phyloP scores from a whole-genome alignment of 164 flowering plant genomes.

The Kalanchoe fedtschenkoi region DNA sequence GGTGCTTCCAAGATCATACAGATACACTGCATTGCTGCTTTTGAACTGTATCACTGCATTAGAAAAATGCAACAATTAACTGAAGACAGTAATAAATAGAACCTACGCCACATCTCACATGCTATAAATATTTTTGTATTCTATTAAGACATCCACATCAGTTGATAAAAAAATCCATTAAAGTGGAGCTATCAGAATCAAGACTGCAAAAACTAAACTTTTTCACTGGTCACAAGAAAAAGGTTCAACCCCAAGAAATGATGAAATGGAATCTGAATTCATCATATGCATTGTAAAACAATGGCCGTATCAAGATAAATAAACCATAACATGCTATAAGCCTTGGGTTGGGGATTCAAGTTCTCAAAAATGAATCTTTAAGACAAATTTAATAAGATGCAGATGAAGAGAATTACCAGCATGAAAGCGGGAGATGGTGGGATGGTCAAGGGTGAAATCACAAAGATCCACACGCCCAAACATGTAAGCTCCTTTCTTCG shows the following conservation, averaged over 20 bases:
- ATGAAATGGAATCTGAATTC: too few species aligned
- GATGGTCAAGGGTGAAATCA: slow-evolving; percentile 89
- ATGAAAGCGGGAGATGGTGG: slow-evolving; percentile 89
- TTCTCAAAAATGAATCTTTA: background rate
- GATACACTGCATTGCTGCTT: slow-evolving; percentile 56
- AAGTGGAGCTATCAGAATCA: background rate
- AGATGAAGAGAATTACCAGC: slow-evolving; percentile 44
- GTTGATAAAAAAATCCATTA: background rate
- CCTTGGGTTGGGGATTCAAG: too few species aligned
- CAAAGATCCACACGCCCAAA: slow-evolving; percentile 91
- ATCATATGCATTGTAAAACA: too few species aligned
- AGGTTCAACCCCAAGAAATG: too few species aligned
- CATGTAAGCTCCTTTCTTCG: slow-evolving; percentile 88
- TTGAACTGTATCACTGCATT: slow-evolving; percentile 72
- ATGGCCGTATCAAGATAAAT: too few species aligned
- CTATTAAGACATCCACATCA: background rate
- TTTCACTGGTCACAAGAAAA: too few species aligned
- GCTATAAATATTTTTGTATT: background rate
- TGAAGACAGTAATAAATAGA: background rate
- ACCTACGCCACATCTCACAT: background rate
- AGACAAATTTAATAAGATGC: too few species aligned
- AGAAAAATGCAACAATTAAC: background rate
- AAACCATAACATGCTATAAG: too few species aligned
- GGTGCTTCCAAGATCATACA: slow-evolving; percentile 89
- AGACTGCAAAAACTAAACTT: background rate